Percentiles rank a stretch among this genome's conserved stretches.
phyloP scores from a whole-genome alignment of 768 basidiomycete genomes.

The Lyophyllum shimeji region DNA sequence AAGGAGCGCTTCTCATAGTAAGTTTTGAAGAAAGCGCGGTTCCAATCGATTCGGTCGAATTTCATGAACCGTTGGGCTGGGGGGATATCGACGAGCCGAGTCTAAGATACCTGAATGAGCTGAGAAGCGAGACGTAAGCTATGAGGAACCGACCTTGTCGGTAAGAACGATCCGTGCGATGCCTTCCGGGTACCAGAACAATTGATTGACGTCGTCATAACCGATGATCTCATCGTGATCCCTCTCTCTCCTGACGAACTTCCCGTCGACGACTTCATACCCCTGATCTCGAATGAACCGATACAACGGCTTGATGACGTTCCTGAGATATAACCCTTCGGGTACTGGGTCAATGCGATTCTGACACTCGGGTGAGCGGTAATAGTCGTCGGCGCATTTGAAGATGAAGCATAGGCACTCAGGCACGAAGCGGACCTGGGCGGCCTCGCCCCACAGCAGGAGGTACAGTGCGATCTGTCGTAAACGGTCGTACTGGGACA shows the following conservation, averaged over 20 bases:
- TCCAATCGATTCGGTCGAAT: slow-evolving; percentile 97
- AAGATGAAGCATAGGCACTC: slow-evolving; percentile 99
- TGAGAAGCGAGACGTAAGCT: slow-evolving; percentile 3
- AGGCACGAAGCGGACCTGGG: slow-evolving; percentile 94
- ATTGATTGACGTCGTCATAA: slow-evolving; percentile 98
- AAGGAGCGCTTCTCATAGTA: slow-evolving; percentile 98
- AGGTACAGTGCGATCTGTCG: slow-evolving; percentile 95
- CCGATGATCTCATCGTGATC: slow-evolving; percentile 96
- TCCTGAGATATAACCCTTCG: slow-evolving; percentile 90
- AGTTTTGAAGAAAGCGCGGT: slow-evolving; percentile 96
- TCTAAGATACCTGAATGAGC: slow-evolving; percentile 41
- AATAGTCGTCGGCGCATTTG: slow-evolving; percentile 99
- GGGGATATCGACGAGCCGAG: slow-evolving; percentile 86
- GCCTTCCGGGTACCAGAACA: slow-evolving; percentile 99
- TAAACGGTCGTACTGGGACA: slow-evolving; percentile 97
- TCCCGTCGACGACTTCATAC: slow-evolving; percentile 93
- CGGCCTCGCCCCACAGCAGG: slow-evolving; percentile 97
- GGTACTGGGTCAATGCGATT: slow-evolving; percentile 88
- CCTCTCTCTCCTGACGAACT: slow-evolving; percentile 88
- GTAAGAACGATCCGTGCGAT: slow-evolving; percentile 86
- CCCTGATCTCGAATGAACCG: slow-evolving; percentile 97
- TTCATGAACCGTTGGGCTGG: slow-evolving; percentile 95
- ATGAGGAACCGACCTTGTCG: slow-evolving; percentile 67
- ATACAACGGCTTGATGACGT: slow-evolving; percentile 92
- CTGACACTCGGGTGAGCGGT: slow-evolving; percentile 98